phyloP scores from a whole-genome alignment of 116 monocot species.

The Zostera marina region DNA sequence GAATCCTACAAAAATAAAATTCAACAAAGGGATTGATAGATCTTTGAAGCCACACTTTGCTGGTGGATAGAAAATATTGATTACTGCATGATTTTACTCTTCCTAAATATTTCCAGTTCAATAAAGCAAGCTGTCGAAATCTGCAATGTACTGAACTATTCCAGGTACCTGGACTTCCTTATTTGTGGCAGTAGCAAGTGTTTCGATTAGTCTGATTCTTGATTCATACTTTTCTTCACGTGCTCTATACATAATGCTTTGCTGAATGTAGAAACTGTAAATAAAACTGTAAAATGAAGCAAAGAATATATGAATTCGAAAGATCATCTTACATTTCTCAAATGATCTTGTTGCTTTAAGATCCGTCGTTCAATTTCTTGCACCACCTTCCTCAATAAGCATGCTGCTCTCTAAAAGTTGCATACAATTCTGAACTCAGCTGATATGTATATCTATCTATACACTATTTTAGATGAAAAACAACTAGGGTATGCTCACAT shows the following conservation, averaged over 20 bases:
- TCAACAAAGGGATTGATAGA: neutral
- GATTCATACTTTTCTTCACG: slow-evolving; percentile 87
- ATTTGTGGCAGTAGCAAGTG: slow-evolving; percentile 58
- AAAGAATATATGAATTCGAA: neutral
- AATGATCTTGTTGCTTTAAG: slow-evolving; percentile 73
- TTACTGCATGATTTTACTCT: too few relatives aligned
- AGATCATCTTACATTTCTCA: slow-evolving; percentile 55
- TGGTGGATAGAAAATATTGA: too few relatives aligned
- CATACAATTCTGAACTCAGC: neutral
- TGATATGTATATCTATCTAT: neutral
- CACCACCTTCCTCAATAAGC: slow-evolving; percentile 58
- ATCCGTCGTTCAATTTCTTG: slow-evolving; percentile 83
- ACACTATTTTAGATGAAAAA: neutral
- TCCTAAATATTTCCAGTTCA: neutral
- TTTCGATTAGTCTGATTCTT: slow-evolving; percentile 80
- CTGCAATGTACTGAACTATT: slow-evolving; percentile 6
- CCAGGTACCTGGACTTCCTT: slow-evolving; percentile 68
- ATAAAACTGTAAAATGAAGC: neutral
- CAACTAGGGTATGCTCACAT: slow-evolving; percentile 4
- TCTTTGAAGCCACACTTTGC: neutral
- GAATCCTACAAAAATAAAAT: slow-evolving; percentile 1
- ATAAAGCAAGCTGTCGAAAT: neutral
- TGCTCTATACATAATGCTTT: slow-evolving; percentile 62
- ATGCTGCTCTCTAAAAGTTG: slow-evolving; percentile 38
- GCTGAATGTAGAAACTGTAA: slow-evolving; percentile 28